Percentiles rank a stretch among this genome's conserved stretches.
phyloP scores from a whole-genome alignment of 2,329 filamentous ascomycete species.

The Penicillium concentricum region DNA sequence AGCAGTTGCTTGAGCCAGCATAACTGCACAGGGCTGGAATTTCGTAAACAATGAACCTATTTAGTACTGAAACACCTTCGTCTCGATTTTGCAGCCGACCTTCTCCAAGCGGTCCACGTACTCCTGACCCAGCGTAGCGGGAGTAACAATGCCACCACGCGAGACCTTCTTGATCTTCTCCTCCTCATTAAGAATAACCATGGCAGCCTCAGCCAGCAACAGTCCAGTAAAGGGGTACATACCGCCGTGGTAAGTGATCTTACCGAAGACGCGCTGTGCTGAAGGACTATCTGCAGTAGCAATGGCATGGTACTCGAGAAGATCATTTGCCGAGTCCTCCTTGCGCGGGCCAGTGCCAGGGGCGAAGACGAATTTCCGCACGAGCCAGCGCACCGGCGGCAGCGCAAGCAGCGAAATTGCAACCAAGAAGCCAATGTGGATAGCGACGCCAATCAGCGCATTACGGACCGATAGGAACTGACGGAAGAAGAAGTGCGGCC shows the following conservation, averaged over 20 bases:
- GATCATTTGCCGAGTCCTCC: constrained; percentile 43
- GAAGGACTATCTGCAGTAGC: constrained; percentile 41
- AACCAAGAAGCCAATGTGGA: constrained; percentile 51
- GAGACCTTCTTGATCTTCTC: constrained; percentile 42
- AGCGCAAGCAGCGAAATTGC: constrained; percentile 49
- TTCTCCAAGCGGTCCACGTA: constrained; percentile 48
- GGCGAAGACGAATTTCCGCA: constrained; percentile 48
- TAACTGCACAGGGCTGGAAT: background rate
- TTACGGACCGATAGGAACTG: constrained; percentile 57
- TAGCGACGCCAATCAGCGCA: constrained; percentile 46
- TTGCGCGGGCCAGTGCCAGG: constrained; percentile 52
- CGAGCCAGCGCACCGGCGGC: constrained; percentile 54
- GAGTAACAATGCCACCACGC: constrained; percentile 49
- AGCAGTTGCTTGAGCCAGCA: background rate
- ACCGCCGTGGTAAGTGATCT: constrained; percentile 42
- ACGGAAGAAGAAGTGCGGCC: constrained; percentile 57
- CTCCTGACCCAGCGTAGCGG: constrained; percentile 48
- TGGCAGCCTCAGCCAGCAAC: constrained; percentile 46
- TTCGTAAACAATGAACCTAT: background rate
- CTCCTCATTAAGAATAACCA: constrained; percentile 45
- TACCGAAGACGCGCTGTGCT: constrained; percentile 43
- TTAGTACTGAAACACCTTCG: constrained; percentile 36
- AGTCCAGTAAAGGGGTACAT: constrained; percentile 47
- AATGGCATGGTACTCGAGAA: constrained; percentile 46
- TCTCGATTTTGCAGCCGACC: constrained; percentile 44